phyloP scores from a whole-genome alignment of 495 filamentous ascomycete genomes.

The Cryomyces minteri region DNA sequence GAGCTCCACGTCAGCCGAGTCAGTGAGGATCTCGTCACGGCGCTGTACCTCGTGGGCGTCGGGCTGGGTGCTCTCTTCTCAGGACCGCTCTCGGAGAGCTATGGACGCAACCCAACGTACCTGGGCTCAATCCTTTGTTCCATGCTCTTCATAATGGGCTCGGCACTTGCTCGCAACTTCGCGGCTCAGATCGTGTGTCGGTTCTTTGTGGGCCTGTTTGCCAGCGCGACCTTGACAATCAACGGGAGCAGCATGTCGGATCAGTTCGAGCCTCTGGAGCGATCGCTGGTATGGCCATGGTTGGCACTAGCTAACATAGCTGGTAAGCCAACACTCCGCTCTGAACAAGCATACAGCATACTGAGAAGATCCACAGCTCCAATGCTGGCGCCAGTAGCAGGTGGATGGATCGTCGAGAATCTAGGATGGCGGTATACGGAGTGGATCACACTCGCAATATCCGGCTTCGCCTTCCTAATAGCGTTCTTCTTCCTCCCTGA shows the following conservation, averaged over 20 bases:
- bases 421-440: neutral
- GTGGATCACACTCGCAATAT: neutral
- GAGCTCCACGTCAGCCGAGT: slow-evolving; percentile 14
- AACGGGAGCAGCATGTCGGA: slow-evolving; percentile 12
- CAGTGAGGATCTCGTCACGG: slow-evolving; percentile 16
- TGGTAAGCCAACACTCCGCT: no score
- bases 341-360: no score
- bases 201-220: slow-evolving; percentile 17
- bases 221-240: slow-evolving; percentile 16
- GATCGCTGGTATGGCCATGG: neutral
- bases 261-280: neutral
- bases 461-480: neutral
- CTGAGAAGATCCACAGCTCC: no score
- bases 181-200: slow-evolving; percentile 17
- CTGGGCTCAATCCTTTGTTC: slow-evolving; percentile 14
- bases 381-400: neutral
- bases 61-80: slow-evolving; percentile 17
- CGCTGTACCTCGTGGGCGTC: slow-evolving; percentile 11
- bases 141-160: slow-evolving; percentile 19
- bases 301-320: neutral
- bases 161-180: slow-evolving; percentile 14
- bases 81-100: slow-evolving; percentile 20
- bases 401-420: neutral
- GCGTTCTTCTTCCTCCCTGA: neutral
- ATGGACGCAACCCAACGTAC: slow-evolving; percentile 20